phyloP scores from a whole-genome alignment of 768 basidiomycete genomes.

The Lactarius trivialis region DNA sequence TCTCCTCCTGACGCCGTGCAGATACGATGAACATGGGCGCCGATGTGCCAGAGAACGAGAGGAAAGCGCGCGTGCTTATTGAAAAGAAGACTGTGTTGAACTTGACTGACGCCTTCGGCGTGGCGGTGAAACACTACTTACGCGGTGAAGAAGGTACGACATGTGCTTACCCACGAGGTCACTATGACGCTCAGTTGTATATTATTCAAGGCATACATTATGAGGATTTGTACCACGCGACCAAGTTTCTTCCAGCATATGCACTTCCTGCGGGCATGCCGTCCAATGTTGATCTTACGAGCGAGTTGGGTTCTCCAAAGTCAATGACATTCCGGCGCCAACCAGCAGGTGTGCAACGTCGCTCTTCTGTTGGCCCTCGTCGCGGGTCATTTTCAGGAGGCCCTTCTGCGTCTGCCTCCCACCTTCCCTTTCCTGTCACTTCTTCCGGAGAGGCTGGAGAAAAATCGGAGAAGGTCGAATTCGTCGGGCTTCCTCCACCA shows the following conservation, averaged over 20 bases:
- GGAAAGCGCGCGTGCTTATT: conserved; percentile 44
- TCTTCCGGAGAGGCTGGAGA: background rate
- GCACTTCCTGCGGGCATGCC: conserved; percentile 47
- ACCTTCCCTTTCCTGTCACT: conserved; percentile 20
- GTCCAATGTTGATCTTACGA: conserved; percentile 30
- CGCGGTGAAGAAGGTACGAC: conserved; percentile 24
- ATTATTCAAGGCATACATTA: conserved; percentile 26
- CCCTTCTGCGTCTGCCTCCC: conserved; percentile 2
- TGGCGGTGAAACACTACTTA: conserved; percentile 60
- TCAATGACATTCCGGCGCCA: background rate
- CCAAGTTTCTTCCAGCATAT: conserved; percentile 67
- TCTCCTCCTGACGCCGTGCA: conserved; percentile 4
- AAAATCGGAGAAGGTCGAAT: conserved; percentile 2
- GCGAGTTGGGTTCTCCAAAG: background rate
- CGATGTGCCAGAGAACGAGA: conserved; percentile 28
- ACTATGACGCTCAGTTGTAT: background rate
- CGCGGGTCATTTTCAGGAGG: conserved; percentile 1
- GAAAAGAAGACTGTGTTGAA: conserved; percentile 69
- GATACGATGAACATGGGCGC: conserved; percentile 26
- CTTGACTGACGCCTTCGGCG: conserved; percentile 56
- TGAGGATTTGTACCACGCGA: conserved; percentile 56
- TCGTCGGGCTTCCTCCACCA: conserved; percentile 12
- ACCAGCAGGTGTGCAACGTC: background rate
- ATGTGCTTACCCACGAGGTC: background rate
- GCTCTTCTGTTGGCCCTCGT: background rate